Conservation (phyloP, 345 rosid species). For the Brassica carinata region DNA sequence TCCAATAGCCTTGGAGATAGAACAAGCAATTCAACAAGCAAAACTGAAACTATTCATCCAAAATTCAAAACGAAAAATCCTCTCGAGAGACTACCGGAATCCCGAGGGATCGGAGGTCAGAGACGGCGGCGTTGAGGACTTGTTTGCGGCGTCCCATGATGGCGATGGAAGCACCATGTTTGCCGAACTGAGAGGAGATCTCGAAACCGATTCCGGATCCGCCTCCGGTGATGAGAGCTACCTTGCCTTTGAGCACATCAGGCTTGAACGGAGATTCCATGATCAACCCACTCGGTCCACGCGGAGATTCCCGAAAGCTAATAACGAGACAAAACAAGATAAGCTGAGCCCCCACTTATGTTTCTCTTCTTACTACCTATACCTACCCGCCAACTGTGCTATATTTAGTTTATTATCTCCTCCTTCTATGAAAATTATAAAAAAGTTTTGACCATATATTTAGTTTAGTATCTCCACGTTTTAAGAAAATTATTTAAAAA, state of each 20-base stretch:
- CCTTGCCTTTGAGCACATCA: constrained; percentile 56
- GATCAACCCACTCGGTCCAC: neutral
- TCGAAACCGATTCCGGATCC: constrained; percentile 87
- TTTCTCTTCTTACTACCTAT: neutral
- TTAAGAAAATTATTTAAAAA: neutral
- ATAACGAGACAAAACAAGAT: neutral
- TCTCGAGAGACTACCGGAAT: constrained; percentile 20
- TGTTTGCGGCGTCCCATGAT: constrained; percentile 78
- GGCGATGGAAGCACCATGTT: constrained; percentile 73
- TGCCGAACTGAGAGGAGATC: constrained; percentile 65
- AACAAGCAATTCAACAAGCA: neutral
- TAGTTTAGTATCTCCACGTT: neutral
- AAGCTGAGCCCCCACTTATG: neutral
- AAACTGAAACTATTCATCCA: too few relatives aligned
- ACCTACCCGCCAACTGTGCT: neutral
- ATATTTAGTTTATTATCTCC: neutral
- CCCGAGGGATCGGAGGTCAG: constrained; percentile 53
- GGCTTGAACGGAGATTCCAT: constrained; percentile 76
- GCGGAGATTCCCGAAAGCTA: neutral
- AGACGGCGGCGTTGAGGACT: constrained; percentile 38
- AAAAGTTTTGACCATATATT: neutral
- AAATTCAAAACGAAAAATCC: neutral
- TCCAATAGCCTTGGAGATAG: constrained; percentile 58
- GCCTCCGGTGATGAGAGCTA: constrained; percentile 75
- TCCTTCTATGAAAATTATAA: neutral